These are phyloP conservation scores for Candida sp. DNA, from an alignment of 1,139 yeast species.

Conservation along the genomic window DNA sequence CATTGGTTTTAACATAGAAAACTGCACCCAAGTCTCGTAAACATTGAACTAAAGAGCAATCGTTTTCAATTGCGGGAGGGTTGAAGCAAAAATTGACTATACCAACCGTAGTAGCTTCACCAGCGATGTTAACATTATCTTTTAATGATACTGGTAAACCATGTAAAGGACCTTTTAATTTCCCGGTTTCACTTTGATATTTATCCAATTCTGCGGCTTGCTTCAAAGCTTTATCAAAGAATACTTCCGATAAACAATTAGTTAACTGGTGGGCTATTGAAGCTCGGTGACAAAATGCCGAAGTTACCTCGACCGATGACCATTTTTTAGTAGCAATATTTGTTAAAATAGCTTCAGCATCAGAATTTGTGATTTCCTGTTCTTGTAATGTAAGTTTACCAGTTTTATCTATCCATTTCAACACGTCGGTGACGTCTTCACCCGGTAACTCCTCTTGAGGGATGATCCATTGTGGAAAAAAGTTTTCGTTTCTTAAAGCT, in stretches of 20 bases:
- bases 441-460: constrained; percentile 29
- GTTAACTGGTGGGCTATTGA: constrained; percentile 18
- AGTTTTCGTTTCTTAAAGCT: constrained; percentile 29
- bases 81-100: constrained; percentile 30
- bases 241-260: constrained; percentile 18
- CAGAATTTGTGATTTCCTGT: constrained; percentile 30
- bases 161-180: constrained; percentile 14
- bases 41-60: constrained; percentile 22
- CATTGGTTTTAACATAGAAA: constrained; percentile 30
- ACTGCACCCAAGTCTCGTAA: constrained; percentile 30
- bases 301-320: constrained; percentile 20
- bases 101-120: constrained; percentile 52
- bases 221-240: constrained; percentile 15
- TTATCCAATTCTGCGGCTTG: constrained; percentile 15
- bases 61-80: constrained; percentile 25
- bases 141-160: constrained; percentile 23
- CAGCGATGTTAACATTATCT: constrained; percentile 41
- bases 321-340: constrained; percentile 27
- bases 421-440: constrained; percentile 27
- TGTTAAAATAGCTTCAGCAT: constrained; percentile 30
- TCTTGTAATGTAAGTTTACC: constrained; percentile 22
- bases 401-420: constrained; percentile 26
- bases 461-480: constrained; percentile 37
- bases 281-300: constrained; percentile 25
- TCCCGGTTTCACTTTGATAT: constrained; percentile 9